Percentiles rank a stretch among this genome's conserved stretches.
Evolutionary conservation across 139 green algal species (phyloP).

Genomic region (Chlamydomonas schloesseri): DNA sequence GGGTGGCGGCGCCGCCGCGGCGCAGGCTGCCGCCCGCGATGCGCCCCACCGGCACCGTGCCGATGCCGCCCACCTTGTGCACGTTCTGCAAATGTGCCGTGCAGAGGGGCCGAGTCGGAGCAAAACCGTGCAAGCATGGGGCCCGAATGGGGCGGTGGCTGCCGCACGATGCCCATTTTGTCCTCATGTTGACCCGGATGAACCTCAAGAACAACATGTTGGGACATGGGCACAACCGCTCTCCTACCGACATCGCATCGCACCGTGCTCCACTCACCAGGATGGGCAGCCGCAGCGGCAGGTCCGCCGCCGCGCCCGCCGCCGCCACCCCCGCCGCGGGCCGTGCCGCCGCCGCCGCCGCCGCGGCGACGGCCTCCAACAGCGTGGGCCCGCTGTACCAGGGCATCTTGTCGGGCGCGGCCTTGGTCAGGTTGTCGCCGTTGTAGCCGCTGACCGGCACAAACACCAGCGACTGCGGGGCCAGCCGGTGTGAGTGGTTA

Average conservation of each 20-base stretch:
- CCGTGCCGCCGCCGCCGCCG: not conserved
- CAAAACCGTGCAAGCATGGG: too few relatives aligned
- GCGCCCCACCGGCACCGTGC: constrained; percentile 89
- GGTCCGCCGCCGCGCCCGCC: not conserved
- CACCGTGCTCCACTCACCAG: not conserved
- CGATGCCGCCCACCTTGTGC: constrained; percentile 96
- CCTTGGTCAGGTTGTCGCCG: constrained; percentile 95
- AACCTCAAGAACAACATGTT: too few relatives aligned
- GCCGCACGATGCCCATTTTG: not conserved
- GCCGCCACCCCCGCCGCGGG: not conserved
- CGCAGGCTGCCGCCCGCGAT: constrained; percentile 77
- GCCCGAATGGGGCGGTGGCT: too few relatives aligned
- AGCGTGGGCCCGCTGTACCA: constrained; percentile 24
- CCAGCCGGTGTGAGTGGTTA: not conserved
- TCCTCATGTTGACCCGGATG: not conserved
- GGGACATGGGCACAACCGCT: too few relatives aligned
- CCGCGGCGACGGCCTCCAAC: not conserved
- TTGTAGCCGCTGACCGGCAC: constrained; percentile 94
- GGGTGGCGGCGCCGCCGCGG: not conserved
- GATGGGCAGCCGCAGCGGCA: constrained; percentile 24
- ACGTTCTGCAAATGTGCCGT: constrained; percentile 71
- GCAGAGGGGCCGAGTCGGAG: too few relatives aligned
- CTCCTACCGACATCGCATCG: not conserved
- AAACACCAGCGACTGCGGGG: constrained; percentile 80
- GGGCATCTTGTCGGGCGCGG: constrained; percentile 32